Conservation (phyloP, 176 grass and related monocot genomes). For the Elymus sibiricus region DNA sequence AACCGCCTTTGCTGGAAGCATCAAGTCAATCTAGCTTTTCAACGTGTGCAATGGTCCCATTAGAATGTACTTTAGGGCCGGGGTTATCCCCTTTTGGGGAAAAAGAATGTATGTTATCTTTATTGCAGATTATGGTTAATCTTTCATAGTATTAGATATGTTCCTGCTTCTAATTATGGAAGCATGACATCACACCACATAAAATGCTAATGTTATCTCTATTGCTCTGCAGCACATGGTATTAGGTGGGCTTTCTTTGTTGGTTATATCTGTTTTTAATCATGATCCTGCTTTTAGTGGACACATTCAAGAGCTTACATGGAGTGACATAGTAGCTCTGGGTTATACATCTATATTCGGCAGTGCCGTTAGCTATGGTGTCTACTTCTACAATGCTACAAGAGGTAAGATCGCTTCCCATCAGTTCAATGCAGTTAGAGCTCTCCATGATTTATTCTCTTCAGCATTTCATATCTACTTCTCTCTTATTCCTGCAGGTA, state of each 20-base stretch:
- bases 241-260: constrained; percentile 74
- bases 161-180: background rate
- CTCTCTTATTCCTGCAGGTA: constrained; percentile 49
- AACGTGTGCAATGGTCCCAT: background rate
- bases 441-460: constrained; percentile 4
- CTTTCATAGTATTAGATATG: background rate
- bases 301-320: constrained; percentile 67
- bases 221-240: constrained; percentile 77
- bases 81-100: background rate
- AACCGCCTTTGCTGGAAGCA: constrained; percentile 4
- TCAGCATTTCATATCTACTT: constrained; percentile 18
- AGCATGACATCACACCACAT: background rate
- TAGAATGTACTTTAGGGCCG: background rate
- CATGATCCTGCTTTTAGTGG: constrained; percentile 86
- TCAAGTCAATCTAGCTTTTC: background rate
- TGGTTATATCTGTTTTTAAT: constrained; percentile 76
- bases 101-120: background rate
- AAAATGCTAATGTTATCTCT: constrained; percentile 8
- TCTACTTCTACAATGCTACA: constrained; percentile 96
- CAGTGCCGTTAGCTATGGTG: constrained; percentile 89
- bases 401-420: constrained; percentile 52
- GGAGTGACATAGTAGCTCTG: constrained; percentile 63
- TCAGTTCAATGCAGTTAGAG: background rate
- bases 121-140: background rate
- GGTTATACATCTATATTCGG: constrained; percentile 89